These are phyloP conservation scores for Excoecaria agallocha DNA, from an alignment of 345 rosid species.

Conservation along the genomic window DNA sequence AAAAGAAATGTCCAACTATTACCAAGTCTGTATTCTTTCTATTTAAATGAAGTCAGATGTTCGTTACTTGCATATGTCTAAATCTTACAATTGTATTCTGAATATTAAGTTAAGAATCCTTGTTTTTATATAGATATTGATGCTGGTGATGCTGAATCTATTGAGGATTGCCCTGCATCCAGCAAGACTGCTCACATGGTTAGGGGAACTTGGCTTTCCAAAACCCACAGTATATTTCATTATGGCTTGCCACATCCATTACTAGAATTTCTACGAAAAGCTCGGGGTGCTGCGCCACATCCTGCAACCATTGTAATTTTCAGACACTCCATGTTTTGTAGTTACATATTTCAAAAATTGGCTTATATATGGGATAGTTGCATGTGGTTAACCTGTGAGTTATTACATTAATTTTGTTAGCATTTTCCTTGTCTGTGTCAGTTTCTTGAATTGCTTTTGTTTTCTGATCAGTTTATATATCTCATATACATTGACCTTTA, in stretches of 20 bases:
- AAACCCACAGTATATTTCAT: slow-evolving; percentile 56
- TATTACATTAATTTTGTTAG: background rate
- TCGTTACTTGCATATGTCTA: too few relatives aligned
- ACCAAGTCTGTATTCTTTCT: background rate
- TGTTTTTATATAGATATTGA: slow-evolving; percentile 64
- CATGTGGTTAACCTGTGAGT: background rate
- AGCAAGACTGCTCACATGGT: slow-evolving; percentile 77
- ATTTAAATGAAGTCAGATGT: too few relatives aligned
- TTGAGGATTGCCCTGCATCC: slow-evolving; percentile 33
- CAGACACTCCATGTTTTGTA: slow-evolving; percentile 15
- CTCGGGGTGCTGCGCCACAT: slow-evolving; percentile 26
- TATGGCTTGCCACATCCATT: slow-evolving; percentile 83
- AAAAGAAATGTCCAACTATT: background rate
- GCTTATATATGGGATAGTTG: background rate
- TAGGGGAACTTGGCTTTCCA: slow-evolving; percentile 88
- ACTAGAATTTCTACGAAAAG: slow-evolving; percentile 57
- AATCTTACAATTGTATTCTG: too few relatives aligned
- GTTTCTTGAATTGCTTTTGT: background rate
- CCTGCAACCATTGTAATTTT: slow-evolving; percentile 40
- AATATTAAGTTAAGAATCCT: slow-evolving; percentile 3
- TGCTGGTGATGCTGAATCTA: slow-evolving; percentile 35
- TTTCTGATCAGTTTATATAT: background rate
- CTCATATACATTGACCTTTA: background rate
- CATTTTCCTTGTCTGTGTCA: background rate
- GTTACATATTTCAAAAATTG: background rate